phyloP scores from a whole-genome alignment of 495 filamentous ascomycete species.

The Penicillium coffeae region DNA sequence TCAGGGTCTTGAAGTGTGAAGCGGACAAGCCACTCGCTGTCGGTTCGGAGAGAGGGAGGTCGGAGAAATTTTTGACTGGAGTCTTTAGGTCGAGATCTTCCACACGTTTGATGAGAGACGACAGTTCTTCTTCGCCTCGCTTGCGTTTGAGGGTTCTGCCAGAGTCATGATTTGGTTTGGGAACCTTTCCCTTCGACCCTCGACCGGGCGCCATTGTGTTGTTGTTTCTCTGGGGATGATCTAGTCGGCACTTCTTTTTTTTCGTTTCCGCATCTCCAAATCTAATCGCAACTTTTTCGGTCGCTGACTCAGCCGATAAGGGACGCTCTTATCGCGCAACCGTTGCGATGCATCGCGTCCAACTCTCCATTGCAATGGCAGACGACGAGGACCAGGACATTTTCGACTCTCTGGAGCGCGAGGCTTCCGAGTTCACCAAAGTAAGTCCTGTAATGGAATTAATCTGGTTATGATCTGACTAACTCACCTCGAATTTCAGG shows the following conservation, averaged over 20 bases:
- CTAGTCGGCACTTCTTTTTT: slow-evolving; percentile 1
- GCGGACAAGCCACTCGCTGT: slow-evolving; percentile 75
- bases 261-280: not conserved
- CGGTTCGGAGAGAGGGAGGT: slow-evolving; percentile 83
- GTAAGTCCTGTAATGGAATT: slow-evolving; percentile 34
- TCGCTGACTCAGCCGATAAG: slow-evolving; percentile 43
- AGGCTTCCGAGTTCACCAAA: slow-evolving; percentile 88
- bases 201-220: slow-evolving; percentile 28
- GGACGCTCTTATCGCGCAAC: not conserved
- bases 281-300: slow-evolving; percentile 24
- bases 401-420: slow-evolving; percentile 78
- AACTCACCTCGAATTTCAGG: slow-evolving; percentile 54
- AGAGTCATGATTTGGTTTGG: slow-evolving; percentile 22
- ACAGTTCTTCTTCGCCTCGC: slow-evolving; percentile 44
- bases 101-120: slow-evolving; percentile 43
- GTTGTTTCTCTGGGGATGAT: slow-evolving; percentile 5
- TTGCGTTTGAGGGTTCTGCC: slow-evolving; percentile 60
- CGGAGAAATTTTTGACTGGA: slow-evolving; percentile 55
- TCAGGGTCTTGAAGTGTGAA: slow-evolving; percentile 86
- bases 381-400: slow-evolving; percentile 71
- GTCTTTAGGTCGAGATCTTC: slow-evolving; percentile 51
- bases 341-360: not conserved
- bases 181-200: slow-evolving; percentile 20
- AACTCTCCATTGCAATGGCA: slow-evolving; percentile 23
- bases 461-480: not conserved